These are phyloP conservation scores for Geotrichum klebahnii DNA, from an alignment of 1,139 yeast genomes.

Conservation along the genomic window DNA sequence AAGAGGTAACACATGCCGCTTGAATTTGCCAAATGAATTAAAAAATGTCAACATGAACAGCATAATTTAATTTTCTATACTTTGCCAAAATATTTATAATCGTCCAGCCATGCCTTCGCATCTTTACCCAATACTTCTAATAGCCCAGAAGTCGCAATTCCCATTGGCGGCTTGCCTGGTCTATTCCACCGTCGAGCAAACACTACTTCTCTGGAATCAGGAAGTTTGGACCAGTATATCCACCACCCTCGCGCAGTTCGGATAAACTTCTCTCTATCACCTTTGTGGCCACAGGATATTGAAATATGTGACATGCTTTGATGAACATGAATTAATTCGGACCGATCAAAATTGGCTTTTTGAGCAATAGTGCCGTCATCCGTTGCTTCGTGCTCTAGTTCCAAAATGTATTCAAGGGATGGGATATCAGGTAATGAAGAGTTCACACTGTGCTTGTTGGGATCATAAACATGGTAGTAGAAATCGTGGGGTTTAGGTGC, in stretches of 20 bases:
- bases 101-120: conserved; percentile 34
- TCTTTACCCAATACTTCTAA: conserved; percentile 34
- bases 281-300: conserved; percentile 20
- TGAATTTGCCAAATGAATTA: not conserved
- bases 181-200: conserved; percentile 33
- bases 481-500: conserved; percentile 22
- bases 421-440: conserved; percentile 33
- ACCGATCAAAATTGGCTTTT: conserved; percentile 21
- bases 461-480: conserved; percentile 30
- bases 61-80: conserved; percentile 23
- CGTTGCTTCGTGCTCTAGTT: conserved; percentile 23
- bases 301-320: conserved; percentile 28
- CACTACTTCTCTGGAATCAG: conserved; percentile 29
- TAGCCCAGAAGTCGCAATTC: conserved; percentile 25
- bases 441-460: conserved; percentile 24
- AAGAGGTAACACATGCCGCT: not conserved
- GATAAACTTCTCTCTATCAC: conserved; percentile 33
- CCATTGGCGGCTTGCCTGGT: conserved; percentile 25
- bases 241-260: conserved; percentile 36
- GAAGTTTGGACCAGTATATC: conserved; percentile 33
- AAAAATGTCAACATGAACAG: not conserved
- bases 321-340: conserved; percentile 33
- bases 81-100: conserved; percentile 31
- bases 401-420: conserved; percentile 10
- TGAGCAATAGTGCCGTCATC: conserved; percentile 19